phyloP scores from a whole-genome alignment of 2,329 filamentous ascomycete species.

The Aspergillus sp. region DNA sequence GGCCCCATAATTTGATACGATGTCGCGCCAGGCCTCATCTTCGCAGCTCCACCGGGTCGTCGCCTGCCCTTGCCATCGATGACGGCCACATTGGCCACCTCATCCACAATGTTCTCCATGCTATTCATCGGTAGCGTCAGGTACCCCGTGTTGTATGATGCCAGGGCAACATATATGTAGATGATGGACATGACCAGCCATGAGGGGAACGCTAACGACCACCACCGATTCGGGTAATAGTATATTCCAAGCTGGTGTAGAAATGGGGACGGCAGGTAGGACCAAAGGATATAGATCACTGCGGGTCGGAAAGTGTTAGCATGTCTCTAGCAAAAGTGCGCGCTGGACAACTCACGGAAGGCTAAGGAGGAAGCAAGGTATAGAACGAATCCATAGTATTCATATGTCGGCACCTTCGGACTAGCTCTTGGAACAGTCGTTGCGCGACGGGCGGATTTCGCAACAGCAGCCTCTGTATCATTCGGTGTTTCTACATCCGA shows the following conservation, averaged over 20 bases:
- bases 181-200: conserved; percentile 86
- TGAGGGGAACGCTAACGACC: conserved; percentile 87
- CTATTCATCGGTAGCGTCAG: conserved; percentile 77
- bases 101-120: conserved; percentile 89
- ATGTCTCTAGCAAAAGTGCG: too few species aligned
- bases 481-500: conserved; percentile 77
- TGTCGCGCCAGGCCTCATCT: conserved; percentile 44
- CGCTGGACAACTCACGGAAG: conserved; percentile 62
- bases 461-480: conserved; percentile 62
- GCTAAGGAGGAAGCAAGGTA: conserved; percentile 84
- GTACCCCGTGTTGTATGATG: conserved; percentile 85
- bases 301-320: not conserved
- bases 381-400: conserved; percentile 98
- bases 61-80: conserved; percentile 71
- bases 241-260: conserved; percentile 90
- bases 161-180: conserved; percentile 93
- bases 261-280: conserved; percentile 87
- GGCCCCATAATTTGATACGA: conserved; percentile 46
- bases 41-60: conserved; percentile 46
- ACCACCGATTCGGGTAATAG: conserved; percentile 98
- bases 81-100: conserved; percentile 80
- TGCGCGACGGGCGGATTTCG: conserved; percentile 60
- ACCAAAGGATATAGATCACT: conserved; percentile 73
- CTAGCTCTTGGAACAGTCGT: conserved; percentile 76
- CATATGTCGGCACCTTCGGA: conserved; percentile 96